A percentile compares a stretch with the other conserved stretches of the same genome.
phyloP scores from a whole-genome alignment of 164 flowering plant species.

The Litsea cubeba region DNA sequence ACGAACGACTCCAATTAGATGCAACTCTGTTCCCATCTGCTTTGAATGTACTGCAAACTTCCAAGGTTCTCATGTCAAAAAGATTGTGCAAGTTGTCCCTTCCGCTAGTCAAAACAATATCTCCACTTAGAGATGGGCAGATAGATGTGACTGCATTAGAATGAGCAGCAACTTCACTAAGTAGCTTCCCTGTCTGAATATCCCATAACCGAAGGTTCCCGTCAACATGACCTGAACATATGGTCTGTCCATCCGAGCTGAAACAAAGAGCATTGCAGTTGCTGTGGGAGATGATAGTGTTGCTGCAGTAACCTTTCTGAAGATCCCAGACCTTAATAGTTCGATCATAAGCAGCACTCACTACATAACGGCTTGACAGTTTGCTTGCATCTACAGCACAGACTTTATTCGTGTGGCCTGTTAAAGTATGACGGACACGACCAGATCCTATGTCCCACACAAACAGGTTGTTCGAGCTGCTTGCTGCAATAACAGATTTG shows the following conservation, averaged over 20 bases:
- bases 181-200: slow-evolving; percentile 63
- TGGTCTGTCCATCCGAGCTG: slow-evolving; percentile 75
- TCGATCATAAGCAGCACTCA: slow-evolving; percentile 91
- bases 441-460: slow-evolving; percentile 89
- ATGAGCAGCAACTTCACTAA: slow-evolving; percentile 90
- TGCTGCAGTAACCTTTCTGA: slow-evolving; percentile 77
- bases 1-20: slow-evolving; percentile 94
- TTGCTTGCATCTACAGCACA: slow-evolving; percentile 86
- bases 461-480: slow-evolving; percentile 80
- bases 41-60: slow-evolving; percentile 75
- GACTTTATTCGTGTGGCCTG: slow-evolving; percentile 89
- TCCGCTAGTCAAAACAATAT: slow-evolving; percentile 67
- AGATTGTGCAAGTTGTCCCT: slow-evolving; percentile 89
- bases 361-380: slow-evolving; percentile 61
- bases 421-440: slow-evolving; percentile 75
- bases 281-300: slow-evolving; percentile 73
- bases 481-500: slow-evolving; percentile 73
- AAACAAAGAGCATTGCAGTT: slow-evolving; percentile 89
- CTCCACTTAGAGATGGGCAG: slow-evolving; percentile 69
- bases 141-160: slow-evolving; percentile 74
- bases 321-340: slow-evolving; percentile 94
- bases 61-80: slow-evolving; percentile 75
- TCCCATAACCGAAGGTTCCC: slow-evolving; percentile 92
- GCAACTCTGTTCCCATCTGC: slow-evolving; percentile 70
- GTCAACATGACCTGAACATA: slow-evolving; percentile 92